Conservation (phyloP, 228 moss, liverwort and hornwort genomes). For the Sphagnum fallax region DNA sequence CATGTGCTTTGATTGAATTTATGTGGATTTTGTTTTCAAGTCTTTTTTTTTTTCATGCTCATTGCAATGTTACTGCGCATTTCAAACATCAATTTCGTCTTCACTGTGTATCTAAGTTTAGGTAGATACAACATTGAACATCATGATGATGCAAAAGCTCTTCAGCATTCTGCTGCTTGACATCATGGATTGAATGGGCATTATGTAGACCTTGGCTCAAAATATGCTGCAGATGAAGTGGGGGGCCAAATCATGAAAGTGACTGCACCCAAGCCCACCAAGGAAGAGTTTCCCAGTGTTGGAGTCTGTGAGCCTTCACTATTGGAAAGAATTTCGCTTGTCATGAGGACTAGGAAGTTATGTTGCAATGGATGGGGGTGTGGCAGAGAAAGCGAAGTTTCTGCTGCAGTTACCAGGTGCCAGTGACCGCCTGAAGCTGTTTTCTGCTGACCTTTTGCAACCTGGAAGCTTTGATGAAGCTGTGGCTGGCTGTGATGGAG, state of each 20-base stretch:
- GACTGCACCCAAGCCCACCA: not conserved
- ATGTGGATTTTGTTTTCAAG: too few species aligned
- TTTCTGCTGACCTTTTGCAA: constrained; percentile 47
- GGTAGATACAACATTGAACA: too few species aligned
- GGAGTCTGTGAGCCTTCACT: not conserved
- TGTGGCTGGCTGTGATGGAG: constrained; percentile 56
- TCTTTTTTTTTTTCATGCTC: too few species aligned
- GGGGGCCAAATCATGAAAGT: not conserved
- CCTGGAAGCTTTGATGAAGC: constrained; percentile 51
- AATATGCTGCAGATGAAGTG: not conserved
- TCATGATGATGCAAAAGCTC: too few species aligned
- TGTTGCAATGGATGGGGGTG: not conserved
- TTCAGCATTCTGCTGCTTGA: too few species aligned
- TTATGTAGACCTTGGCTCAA: not conserved
- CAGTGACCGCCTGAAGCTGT: constrained; percentile 38
- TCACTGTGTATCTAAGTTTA: too few species aligned
- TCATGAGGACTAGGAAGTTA: not conserved
- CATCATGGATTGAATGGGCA: not conserved
- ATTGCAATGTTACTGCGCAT: too few species aligned
- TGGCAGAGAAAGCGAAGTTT: constrained; percentile 50
- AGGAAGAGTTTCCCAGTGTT: not conserved
- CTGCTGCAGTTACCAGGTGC: constrained; percentile 48
- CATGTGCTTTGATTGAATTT: too few species aligned
- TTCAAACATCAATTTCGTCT: too few species aligned
- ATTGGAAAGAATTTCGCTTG: not conserved